Evolutionary conservation across 352 stramenopile genomes (phyloP).

Genomic region (Aphanomyces astaci): DNA sequence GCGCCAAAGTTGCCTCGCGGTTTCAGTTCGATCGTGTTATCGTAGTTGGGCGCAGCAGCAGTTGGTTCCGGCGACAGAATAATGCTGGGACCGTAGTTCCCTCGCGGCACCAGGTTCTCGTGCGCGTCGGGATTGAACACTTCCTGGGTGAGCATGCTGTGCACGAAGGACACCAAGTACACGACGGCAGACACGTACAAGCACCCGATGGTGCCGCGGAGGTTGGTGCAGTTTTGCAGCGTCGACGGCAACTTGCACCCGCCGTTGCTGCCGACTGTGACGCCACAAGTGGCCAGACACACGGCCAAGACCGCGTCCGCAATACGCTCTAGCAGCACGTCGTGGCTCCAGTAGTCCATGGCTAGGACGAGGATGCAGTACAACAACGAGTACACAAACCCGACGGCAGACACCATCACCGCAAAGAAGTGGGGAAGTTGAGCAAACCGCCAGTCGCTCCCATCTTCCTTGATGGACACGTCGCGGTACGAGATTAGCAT

Average conservation of each 20-base stretch:
- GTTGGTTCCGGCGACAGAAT: neutral
- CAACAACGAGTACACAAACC: conserved; percentile 5
- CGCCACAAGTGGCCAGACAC: neutral
- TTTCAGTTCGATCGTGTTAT: conserved; percentile 10
- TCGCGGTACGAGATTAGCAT: conserved; percentile 4
- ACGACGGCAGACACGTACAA: neutral
- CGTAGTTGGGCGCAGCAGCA: neutral
- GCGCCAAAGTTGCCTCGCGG: conserved; percentile 15
- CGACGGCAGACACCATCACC: neutral
- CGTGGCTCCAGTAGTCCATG: conserved; percentile 2
- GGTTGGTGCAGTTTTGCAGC: neutral
- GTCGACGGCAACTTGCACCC: neutral
- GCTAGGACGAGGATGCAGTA: conserved; percentile 22
- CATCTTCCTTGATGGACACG: neutral
- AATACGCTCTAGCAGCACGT: conserved; percentile 20
- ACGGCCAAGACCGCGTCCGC: conserved; percentile 5
- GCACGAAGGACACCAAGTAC: neutral
- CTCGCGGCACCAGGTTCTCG: conserved; percentile 19
- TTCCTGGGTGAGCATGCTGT: conserved; percentile 7
- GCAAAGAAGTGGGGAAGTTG: conserved; percentile 2
- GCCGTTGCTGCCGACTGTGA: neutral
- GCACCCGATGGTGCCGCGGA: neutral
- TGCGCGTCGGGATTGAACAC: conserved; percentile 2
- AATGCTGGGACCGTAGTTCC: conserved; percentile 8
- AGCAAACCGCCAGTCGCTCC: conserved; percentile 4